These are phyloP conservation scores for Poteriospumella lacustris DNA, from an alignment of 108 stramenopile genomes.

Conservation along the genomic window DNA sequence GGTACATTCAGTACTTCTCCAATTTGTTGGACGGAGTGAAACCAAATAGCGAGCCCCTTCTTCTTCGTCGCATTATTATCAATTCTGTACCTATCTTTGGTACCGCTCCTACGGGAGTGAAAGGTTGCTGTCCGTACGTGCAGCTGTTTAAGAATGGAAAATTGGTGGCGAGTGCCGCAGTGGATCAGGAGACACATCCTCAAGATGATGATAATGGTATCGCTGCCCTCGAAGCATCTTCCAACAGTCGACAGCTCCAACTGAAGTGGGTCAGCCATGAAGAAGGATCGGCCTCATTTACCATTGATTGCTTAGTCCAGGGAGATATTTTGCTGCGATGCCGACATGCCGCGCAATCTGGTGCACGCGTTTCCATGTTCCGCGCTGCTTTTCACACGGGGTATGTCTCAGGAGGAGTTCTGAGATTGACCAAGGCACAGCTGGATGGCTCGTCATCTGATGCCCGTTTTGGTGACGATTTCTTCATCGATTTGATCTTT, in stretches of 20 bases:
- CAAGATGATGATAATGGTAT: no score
- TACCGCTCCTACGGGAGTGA: constrained; percentile 10
- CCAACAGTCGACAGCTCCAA: background rate
- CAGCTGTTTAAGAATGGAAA: constrained; percentile 87
- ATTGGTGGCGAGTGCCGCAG: constrained; percentile 62
- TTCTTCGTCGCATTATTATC: constrained; percentile 82
- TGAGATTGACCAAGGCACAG: constrained; percentile 80
- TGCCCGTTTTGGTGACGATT: constrained; percentile 74
- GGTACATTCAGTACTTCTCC: constrained; percentile 81
- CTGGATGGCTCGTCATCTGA: constrained; percentile 88
- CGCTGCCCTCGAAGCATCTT: background rate
- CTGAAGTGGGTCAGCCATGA: constrained; percentile 58
- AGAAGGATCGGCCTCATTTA: constrained; percentile 65
- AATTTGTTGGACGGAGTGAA: constrained; percentile 78
- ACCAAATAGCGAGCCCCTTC: constrained; percentile 70
- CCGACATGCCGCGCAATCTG: constrained; percentile 70
- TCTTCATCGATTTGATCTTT: constrained; percentile 88
- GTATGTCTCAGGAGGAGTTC: constrained; percentile 77
- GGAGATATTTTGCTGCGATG: constrained; percentile 82
- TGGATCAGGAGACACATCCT: no score
- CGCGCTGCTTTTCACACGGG: constrained; percentile 94
- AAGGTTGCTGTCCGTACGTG: constrained; percentile 89
- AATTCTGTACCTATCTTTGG: constrained; percentile 77
- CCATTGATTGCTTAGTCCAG: constrained; percentile 68
- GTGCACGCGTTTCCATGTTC: constrained; percentile 83